Conservation (phyloP, 2,329 filamentous ascomycete genomes). For the Aspergillus pseudoviridinutans region DNA sequence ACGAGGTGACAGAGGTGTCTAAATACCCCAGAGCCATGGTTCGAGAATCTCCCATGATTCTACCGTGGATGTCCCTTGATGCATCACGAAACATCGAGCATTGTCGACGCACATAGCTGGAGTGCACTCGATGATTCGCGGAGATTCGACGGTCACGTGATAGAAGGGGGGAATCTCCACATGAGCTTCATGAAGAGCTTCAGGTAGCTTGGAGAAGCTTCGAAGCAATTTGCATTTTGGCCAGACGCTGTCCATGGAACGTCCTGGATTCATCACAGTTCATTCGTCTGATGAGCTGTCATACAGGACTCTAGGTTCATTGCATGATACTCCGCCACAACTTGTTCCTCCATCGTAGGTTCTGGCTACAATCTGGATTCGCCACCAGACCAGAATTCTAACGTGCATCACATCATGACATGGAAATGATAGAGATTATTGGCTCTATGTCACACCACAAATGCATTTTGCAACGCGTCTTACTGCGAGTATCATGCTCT, state of each 20-base stretch:
- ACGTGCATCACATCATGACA: background rate
- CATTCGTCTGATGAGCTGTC: background rate
- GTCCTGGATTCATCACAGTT: background rate
- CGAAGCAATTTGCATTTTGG: background rate
- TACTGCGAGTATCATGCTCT: background rate
- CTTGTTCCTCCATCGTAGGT: background rate
- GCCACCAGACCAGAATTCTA: background rate
- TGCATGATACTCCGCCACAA: background rate
- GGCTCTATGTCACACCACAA: background rate
- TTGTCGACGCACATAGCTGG: slow-evolving; percentile 2
- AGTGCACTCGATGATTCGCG: slow-evolving; percentile 17
- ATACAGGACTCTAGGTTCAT: background rate
- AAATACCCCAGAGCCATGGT: slow-evolving; percentile 15
- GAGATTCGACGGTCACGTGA: slow-evolving; percentile 25
- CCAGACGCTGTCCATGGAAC: background rate
- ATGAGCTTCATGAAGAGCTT: background rate
- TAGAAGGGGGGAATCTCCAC: background rate
- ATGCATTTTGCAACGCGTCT: background rate
- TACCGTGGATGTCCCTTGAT: background rate
- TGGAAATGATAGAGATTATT: background rate
- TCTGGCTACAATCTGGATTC: background rate
- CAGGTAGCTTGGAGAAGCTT: background rate
- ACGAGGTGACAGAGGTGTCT: slow-evolving; percentile 7
- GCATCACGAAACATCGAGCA: slow-evolving; percentile 6
- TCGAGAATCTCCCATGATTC: slow-evolving; percentile 12